phyloP scores from a whole-genome alignment of 2,329 filamentous ascomycete genomes.

The Trichoderma sp. region DNA sequence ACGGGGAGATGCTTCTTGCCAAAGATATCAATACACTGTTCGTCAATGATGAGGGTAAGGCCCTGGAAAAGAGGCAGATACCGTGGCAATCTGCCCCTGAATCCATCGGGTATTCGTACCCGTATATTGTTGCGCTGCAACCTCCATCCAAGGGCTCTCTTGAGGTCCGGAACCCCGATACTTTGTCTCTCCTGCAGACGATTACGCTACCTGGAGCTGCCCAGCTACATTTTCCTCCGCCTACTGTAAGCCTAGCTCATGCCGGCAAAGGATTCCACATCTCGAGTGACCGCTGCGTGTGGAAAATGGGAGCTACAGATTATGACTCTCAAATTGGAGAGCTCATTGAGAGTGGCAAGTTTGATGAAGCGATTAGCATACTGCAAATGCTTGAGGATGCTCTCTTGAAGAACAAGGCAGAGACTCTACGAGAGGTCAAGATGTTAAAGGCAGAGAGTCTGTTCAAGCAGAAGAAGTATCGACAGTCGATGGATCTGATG shows the following conservation, averaged over 20 bases:
- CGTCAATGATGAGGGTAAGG: conserved; percentile 78
- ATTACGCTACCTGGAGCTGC: conserved; percentile 79
- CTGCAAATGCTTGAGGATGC: conserved; percentile 91
- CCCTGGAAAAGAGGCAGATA: conserved; percentile 82
- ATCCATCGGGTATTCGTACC: conserved; percentile 93
- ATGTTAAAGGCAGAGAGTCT: conserved; percentile 86
- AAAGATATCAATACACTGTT: conserved; percentile 97
- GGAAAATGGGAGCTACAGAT: conserved; percentile 92
- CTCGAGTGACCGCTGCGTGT: conserved; percentile 85
- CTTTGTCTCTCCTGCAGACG: conserved; percentile 83
- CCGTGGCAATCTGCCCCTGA: conserved; percentile 89
- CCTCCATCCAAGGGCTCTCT: conserved; percentile 78
- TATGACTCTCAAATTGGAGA: conserved; percentile 89
- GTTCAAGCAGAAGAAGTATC: conserved; percentile 81
- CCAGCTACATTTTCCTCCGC: conserved; percentile 87
- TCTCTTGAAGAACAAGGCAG: conserved; percentile 77
- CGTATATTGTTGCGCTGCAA: conserved; percentile 87
- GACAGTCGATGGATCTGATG: conserved; percentile 86
- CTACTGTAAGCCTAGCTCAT: conserved; percentile 91
- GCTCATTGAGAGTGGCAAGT: conserved; percentile 69
- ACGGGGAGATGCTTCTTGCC: conserved; percentile 88
- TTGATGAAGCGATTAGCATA: conserved; percentile 91
- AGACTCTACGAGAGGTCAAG: conserved; percentile 80
- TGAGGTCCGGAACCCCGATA: conserved; percentile 91
- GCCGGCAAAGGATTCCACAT: conserved; percentile 95